phyloP scores from a whole-genome alignment of 305 asterid genomes.

The Fraxinus baroniana region DNA sequence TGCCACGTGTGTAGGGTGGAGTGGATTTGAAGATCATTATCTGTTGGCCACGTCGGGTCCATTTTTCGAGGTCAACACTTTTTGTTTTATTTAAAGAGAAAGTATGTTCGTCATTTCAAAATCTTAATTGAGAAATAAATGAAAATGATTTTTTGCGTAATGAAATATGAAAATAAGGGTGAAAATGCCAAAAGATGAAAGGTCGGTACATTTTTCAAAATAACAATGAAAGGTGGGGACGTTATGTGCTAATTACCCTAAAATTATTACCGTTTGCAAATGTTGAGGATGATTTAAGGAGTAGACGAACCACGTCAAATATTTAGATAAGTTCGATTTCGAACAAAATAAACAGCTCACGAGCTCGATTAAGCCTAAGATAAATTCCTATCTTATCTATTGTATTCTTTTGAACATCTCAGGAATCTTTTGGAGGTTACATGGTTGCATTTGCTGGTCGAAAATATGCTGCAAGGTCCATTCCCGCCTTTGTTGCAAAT shows the following conservation, averaged over 20 bases:
- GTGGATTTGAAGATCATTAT: no score
- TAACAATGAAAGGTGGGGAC: no score
- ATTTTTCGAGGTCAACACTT: no score
- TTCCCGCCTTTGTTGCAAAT: slow-evolving; percentile 77
- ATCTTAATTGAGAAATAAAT: no score
- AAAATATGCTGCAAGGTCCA: slow-evolving; percentile 81
- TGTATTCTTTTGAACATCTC: slow-evolving; percentile 7
- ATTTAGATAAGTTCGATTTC: background rate
- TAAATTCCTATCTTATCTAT: background rate
- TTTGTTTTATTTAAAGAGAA: no score
- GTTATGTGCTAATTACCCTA: background rate
- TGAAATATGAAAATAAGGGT: no score
- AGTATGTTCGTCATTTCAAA: no score
- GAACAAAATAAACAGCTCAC: background rate
- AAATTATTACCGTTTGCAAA: background rate
- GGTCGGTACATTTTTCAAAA: no score
- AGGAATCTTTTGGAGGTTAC: slow-evolving; percentile 84
- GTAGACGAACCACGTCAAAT: background rate
- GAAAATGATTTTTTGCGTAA: no score
- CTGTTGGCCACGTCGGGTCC: no score
- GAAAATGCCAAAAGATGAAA: no score
- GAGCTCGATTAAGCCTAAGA: background rate
- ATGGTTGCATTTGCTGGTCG: slow-evolving; percentile 97
- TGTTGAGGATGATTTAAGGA: background rate
- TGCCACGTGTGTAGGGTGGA: no score